phyloP scores from a whole-genome alignment of 495 filamentous ascomycete species.

The Amorphotheca resinae region DNA sequence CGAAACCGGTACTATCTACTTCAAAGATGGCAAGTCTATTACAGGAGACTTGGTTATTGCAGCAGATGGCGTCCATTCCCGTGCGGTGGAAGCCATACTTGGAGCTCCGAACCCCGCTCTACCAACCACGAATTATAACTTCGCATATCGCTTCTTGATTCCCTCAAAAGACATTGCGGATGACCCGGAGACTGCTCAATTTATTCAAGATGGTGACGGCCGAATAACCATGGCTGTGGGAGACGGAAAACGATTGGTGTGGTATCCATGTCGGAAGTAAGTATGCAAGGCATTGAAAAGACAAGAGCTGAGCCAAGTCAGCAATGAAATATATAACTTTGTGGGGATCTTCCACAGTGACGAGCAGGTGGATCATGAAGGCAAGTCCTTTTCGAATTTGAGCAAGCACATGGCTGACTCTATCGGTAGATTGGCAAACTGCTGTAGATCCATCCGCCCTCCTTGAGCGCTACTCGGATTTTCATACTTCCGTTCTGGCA shows the following conservation, averaged over 20 bases:
- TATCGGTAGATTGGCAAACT: conserved; percentile 1
- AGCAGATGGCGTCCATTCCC: conserved; percentile 31
- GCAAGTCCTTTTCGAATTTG: neutral
- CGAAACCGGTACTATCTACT: neutral
- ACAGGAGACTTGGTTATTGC: conserved; percentile 26
- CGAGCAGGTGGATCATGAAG: conserved; percentile 3
- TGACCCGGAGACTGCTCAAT: conserved; percentile 38
- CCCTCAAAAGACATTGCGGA: conserved; percentile 28
- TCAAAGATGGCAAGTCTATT: neutral
- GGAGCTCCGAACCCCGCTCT: conserved; percentile 17
- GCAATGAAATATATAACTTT: conserved; percentile 41
- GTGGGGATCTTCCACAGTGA: conserved; percentile 42
- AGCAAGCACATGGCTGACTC: neutral
- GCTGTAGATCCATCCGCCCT: conserved; percentile 21
- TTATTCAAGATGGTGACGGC: conserved; percentile 26
- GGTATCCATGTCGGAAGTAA: conserved; percentile 42
- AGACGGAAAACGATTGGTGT: conserved; percentile 38
- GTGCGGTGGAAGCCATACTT: conserved; percentile 17
- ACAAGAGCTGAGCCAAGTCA: neutral
- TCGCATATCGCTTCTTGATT: conserved; percentile 47
- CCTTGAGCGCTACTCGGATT: conserved; percentile 31
- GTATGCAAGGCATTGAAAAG: neutral
- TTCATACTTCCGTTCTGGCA: conserved; percentile 28
- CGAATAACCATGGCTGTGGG: conserved; percentile 37
- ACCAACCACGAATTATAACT: too few relatives aligned